phyloP scores from a whole-genome alignment of 2,329 filamentous ascomycete species.

The Zarea fungicola region DNA sequence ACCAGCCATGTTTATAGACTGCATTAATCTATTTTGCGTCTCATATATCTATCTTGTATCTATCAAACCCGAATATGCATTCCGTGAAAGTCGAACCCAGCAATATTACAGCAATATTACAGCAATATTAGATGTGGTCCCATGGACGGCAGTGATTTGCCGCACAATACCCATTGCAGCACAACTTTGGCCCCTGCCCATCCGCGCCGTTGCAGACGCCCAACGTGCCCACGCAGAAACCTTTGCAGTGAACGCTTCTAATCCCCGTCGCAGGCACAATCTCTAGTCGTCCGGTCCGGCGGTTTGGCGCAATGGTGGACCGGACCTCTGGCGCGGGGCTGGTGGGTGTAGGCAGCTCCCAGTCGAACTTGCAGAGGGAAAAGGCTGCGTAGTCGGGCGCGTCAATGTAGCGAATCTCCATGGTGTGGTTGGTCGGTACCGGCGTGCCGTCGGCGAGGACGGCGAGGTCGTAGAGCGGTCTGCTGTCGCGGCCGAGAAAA shows the following conservation, averaged over 20 bases:
- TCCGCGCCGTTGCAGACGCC: too few species aligned
- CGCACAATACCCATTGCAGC: slow-evolving; percentile 39
- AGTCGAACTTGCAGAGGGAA: slow-evolving; percentile 35
- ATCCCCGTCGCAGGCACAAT: slow-evolving; percentile 43
- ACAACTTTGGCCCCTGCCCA: too few species aligned
- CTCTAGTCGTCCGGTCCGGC: slow-evolving; percentile 34
- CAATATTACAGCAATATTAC: too few species aligned
- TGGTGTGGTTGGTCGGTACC: too few species aligned
- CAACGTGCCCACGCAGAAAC: slow-evolving; percentile 36
- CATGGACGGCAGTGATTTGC: too few species aligned
- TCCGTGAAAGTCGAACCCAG: too few species aligned
- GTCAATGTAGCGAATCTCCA: slow-evolving; percentile 38
- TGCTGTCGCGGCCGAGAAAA: slow-evolving; percentile 37
- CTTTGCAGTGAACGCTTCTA: slow-evolving; percentile 36
- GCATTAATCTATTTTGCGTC: too few species aligned
- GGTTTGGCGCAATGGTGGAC: slow-evolving; percentile 15
- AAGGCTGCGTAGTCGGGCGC: slow-evolving; percentile 38
- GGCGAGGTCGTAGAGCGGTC: slow-evolving; percentile 30
- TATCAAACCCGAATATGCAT: too few species aligned
- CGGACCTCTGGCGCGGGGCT: slow-evolving; percentile 23
- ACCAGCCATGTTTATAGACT: too few species aligned
- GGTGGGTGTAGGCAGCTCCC: slow-evolving; percentile 12
- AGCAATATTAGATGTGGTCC: too few species aligned
- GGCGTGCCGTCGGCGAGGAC: slow-evolving; percentile 40
- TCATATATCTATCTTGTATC: too few species aligned